Base-by-base conservation (phyloP, 1,139 yeast species). In the Hansenula sp. region DNA sequence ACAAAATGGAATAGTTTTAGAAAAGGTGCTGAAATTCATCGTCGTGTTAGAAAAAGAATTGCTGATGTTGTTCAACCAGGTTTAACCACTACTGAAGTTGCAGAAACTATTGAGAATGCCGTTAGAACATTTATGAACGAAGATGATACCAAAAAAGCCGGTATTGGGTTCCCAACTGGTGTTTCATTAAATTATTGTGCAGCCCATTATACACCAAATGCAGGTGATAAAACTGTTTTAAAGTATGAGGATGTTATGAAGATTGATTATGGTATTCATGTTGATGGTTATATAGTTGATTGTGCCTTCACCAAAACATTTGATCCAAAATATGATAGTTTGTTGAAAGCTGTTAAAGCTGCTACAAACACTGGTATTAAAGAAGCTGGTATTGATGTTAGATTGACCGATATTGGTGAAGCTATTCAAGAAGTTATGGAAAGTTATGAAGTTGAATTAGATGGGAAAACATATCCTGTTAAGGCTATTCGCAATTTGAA, bases 361-460 rank as follows among this genome's bases (percentile, higher is more conserved):
- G 98, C 99, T 41, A 93, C 99, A 13, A 79, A 91, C 61, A 86
- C 99, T 2, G 99, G 99, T 57, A 76, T 93, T 50, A 76, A 77
- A 48, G 96, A 87, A 53, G 89, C 97, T 1, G 99, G 99, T 43
- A 91, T 93, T 49, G 99, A 93, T 64, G 99, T 90, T 34, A 77
- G 99, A 58, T 70, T 93, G 57, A 86, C 95, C 41, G 99, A 93
- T 60, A 87, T 93, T 54, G 99, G 99, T 45, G 98, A 84, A 47
- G 95, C 95, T 4, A 79, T 93, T 48, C 97, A 93, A 66, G 99
- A 93, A 63, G 93, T 87, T 36, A 93, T 93, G 99, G 99, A 93
- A 66, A 82, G 94, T 36, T 87, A 91, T 65, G 99, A 93, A 66
- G 78, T 93, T 52, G 98, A 91, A 62, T 72, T 90, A 36, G 80